Percentiles rank a stretch among this genome's conserved stretches.
Conservation (phyloP, 2,329 filamentous ascomycete genomes). For the Neospermospora avenae region DNA sequence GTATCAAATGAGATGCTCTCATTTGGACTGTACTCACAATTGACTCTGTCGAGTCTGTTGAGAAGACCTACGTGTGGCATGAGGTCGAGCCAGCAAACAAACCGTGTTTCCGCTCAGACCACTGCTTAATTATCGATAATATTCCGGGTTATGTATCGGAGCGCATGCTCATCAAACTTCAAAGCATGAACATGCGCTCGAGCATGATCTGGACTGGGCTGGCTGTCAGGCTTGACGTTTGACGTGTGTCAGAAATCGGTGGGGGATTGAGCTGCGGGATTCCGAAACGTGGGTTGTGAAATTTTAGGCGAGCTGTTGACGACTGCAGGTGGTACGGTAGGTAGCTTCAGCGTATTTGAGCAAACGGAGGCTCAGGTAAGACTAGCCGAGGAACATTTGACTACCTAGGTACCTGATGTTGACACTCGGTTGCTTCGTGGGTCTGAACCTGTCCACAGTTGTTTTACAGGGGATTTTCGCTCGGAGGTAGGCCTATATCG, state of each 20-base stretch:
- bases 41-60: background rate
- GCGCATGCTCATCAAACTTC: background rate
- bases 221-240: background rate
- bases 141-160: too few relatives aligned
- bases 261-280: background rate
- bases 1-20: too few relatives aligned
- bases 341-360: too few relatives aligned
- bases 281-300: background rate
- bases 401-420: too few relatives aligned
- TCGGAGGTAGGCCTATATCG: too few relatives aligned
- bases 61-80: background rate
- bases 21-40: background rate
- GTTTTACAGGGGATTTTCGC: too few relatives aligned
- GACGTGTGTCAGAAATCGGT: background rate
- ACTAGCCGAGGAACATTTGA: too few relatives aligned
- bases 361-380: too few relatives aligned
- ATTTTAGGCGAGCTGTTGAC: background rate
- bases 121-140: conserved; percentile 15
- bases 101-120: background rate
- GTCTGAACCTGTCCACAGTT: too few relatives aligned
- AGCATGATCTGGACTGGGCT: background rate
- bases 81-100: background rate
- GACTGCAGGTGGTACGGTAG: too few relatives aligned
- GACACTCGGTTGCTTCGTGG: too few relatives aligned
- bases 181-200: background rate